These are phyloP conservation scores for Leptographium procerum DNA, from an alignment of 2,329 filamentous ascomycete species.

Conservation along the genomic window DNA sequence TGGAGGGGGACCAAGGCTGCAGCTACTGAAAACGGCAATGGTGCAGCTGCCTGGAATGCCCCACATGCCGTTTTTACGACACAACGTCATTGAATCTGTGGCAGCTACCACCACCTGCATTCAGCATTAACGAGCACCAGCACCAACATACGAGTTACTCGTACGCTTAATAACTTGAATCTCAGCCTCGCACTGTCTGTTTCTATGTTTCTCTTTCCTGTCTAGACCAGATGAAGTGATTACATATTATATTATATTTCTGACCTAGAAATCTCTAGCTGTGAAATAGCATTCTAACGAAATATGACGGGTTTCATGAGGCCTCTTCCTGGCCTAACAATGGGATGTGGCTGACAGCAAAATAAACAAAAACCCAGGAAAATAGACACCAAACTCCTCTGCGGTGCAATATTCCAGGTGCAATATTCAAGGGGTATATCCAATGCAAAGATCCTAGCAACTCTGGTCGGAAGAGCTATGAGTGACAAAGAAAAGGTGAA, in stretches of 20 bases:
- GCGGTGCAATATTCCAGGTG: background rate
- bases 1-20: background rate
- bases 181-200: background rate
- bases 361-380: background rate
- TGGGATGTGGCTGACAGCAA: background rate
- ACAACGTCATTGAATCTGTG: background rate
- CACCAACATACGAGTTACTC: background rate
- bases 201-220: background rate
- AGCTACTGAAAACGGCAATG: background rate
- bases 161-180: background rate
- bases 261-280: background rate
- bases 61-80: background rate
- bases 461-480: background rate
- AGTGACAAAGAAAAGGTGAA: background rate
- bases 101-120: background rate
- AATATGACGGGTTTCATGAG: background rate
- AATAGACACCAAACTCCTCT: background rate
- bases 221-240: background rate
- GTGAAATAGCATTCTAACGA: background rate
- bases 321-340: background rate
- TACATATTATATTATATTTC: background rate
- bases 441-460: background rate
- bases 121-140: background rate
- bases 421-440: slow-evolving; percentile 1
- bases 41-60: background rate